Conservation (phyloP, 495 filamentous ascomycete genomes). For the Clohesyomyces aquaticus region DNA sequence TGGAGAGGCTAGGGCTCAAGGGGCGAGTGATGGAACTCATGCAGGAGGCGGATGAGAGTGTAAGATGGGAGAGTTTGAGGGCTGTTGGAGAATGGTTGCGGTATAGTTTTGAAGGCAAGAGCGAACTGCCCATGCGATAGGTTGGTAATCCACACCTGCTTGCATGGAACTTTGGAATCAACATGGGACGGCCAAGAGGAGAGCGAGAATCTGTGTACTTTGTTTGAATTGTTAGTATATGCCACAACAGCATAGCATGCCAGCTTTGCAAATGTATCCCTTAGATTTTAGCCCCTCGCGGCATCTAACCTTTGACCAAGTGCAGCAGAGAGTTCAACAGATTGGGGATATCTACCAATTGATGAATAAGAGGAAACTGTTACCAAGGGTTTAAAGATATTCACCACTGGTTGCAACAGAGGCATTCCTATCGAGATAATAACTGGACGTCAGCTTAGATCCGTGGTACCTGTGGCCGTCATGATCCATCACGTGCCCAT, state of each 20-base stretch:
- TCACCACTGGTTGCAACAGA: no score
- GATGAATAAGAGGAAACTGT: no score
- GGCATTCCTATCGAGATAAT: no score
- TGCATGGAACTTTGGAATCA: background rate
- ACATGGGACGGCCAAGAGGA: background rate
- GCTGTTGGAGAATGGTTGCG: constrained; percentile 93
- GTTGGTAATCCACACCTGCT: background rate
- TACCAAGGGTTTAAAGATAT: no score
- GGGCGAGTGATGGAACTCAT: constrained; percentile 93
- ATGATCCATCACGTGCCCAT: no score
- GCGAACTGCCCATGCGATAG: constrained; percentile 19
- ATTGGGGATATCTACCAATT: no score
- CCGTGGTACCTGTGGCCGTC: no score
- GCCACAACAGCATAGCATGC: background rate
- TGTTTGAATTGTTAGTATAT: constrained; percentile 7
- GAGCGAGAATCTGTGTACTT: constrained; percentile 4
- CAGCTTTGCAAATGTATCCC: constrained; percentile 3
- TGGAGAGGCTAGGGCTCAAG: constrained; percentile 93
- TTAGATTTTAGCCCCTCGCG: no score
- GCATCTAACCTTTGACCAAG: no score
- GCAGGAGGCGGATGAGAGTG: constrained; percentile 83
- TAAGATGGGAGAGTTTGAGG: constrained; percentile 92
- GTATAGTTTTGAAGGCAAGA: constrained; percentile 54
- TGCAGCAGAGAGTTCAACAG: no score
- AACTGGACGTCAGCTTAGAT: no score